These are phyloP conservation scores for Saccharomycopsis capsularis DNA, from an alignment of 805 yeast genomes.

Conservation along the genomic window DNA sequence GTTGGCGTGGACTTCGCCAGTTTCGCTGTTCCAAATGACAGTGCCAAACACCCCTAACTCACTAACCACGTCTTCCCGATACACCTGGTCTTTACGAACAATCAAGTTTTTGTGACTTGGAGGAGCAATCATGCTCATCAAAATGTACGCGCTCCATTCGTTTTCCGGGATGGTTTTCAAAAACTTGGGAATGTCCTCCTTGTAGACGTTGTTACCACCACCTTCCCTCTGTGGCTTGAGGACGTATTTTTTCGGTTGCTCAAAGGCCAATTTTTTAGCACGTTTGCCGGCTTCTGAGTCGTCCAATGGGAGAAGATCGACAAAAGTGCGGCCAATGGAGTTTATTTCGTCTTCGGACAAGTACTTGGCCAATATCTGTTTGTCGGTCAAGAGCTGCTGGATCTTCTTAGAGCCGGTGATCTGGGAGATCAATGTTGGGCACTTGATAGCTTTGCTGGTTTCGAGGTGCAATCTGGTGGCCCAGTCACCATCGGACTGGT, in stretches of 20 bases:
- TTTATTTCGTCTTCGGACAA: slow-evolving; percentile 27
- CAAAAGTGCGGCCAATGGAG: slow-evolving; percentile 55
- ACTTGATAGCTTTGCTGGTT: slow-evolving; percentile 72
- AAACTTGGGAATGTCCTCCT: slow-evolving; percentile 74
- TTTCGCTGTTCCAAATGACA: slow-evolving; percentile 59
- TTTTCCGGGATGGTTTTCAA: slow-evolving; percentile 49
- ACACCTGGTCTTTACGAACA: slow-evolving; percentile 55
- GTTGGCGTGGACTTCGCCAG: slow-evolving; percentile 53
- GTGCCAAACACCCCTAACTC: slow-evolving; percentile 92
- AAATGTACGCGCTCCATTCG: slow-evolving; percentile 85
- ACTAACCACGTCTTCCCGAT: slow-evolving; percentile 70
- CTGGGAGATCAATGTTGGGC: slow-evolving; percentile 86
- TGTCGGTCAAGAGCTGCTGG: slow-evolving; percentile 77
- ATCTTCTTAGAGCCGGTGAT: slow-evolving; percentile 89
- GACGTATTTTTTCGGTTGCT: slow-evolving; percentile 64
- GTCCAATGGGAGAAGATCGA: slow-evolving; percentile 82
- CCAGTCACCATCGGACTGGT: slow-evolving; percentile 64
- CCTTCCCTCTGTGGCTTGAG: slow-evolving; percentile 98
- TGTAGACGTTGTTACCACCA: slow-evolving; percentile 93
- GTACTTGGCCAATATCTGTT: slow-evolving; percentile 41
- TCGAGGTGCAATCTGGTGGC: slow-evolving; percentile 67
- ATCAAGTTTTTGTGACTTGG: slow-evolving; percentile 63
- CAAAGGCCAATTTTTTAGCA: slow-evolving; percentile 64
- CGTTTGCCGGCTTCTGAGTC: slow-evolving; percentile 49
- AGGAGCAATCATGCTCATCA: slow-evolving; percentile 90